phyloP scores from a whole-genome alignment of 2,329 filamentous ascomycete species.

The Drechslerella dactyloides region DNA sequence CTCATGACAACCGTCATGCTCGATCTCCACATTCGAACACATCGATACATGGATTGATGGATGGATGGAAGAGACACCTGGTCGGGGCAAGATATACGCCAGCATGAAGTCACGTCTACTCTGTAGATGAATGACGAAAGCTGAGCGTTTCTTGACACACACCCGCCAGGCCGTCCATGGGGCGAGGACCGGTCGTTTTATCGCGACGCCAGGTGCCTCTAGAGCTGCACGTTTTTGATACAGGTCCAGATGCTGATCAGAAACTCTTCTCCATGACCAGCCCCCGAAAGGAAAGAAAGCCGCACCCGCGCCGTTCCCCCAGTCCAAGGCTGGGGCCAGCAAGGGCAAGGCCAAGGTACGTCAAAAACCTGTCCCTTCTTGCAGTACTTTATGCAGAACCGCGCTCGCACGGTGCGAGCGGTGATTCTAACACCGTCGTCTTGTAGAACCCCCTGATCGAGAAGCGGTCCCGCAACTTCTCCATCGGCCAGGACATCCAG shows the following conservation, averaged over 20 bases:
- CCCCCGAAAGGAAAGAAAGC: slow-evolving; percentile 99
- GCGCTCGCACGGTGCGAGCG: slow-evolving; percentile 37
- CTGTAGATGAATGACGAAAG: too few species aligned
- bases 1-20: not conserved
- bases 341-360: slow-evolving; percentile 97
- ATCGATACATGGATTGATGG: not conserved
- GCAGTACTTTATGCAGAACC: not conserved
- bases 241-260: slow-evolving; percentile 62
- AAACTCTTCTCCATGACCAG: slow-evolving; percentile 63
- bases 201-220: slow-evolving; percentile 31
- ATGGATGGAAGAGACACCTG: not conserved
- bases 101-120: not conserved
- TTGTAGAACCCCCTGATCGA: slow-evolving; percentile 96
- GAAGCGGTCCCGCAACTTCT: slow-evolving; percentile 96
- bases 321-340: slow-evolving; percentile 80
- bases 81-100: slow-evolving; percentile 6
- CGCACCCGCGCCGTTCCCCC: slow-evolving; percentile 94
- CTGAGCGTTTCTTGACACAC: not conserved
- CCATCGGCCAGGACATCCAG: slow-evolving; percentile 98
- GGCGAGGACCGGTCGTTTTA: slow-evolving; percentile 41
- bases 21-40: not conserved
- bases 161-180: slow-evolving; percentile 6
- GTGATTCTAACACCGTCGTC: slow-evolving; percentile 51
- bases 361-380: slow-evolving; percentile 35
- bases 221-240: slow-evolving; percentile 75